Conservation (phyloP, 805 yeast species). For the Lachancea waltii region DNA sequence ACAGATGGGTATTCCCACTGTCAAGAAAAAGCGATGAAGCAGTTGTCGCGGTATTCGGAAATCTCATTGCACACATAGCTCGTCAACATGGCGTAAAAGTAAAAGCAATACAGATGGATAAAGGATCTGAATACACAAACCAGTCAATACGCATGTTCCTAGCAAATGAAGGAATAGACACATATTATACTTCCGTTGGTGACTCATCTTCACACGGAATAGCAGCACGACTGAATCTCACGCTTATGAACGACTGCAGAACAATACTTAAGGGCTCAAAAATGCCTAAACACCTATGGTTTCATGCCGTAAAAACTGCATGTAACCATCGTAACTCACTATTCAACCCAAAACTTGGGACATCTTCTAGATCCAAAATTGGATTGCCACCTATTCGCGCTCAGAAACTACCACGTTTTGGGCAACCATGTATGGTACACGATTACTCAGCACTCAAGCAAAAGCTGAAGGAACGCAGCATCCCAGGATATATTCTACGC, state of each 20-base stretch:
- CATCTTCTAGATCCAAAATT: not conserved
- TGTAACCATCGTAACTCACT: slow-evolving; percentile 1
- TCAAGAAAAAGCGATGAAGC: not conserved
- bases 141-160: not conserved
- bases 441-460: not conserved
- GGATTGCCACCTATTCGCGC: not conserved
- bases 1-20: slow-evolving; percentile 10
- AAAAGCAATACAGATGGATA: slow-evolving; percentile 7
- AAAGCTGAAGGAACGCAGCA: slow-evolving; percentile 1
- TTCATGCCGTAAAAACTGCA: slow-evolving; percentile 11
- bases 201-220: slow-evolving; percentile 11
- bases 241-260: slow-evolving; percentile 13
- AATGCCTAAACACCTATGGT: slow-evolving; percentile 12
- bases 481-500: slow-evolving; percentile 1
- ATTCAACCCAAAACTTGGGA: not conserved
- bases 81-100: not conserved
- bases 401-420: slow-evolving; percentile 9
- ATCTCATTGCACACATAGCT: not conserved
- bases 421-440: slow-evolving; percentile 11
- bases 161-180: slow-evolving; percentile 5
- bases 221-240: slow-evolving; percentile 12
- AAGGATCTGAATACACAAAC: slow-evolving; percentile 12
- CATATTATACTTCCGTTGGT: slow-evolving; percentile 9
- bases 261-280: slow-evolving; percentile 6
- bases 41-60: not conserved